Base-by-base conservation (phyloP, 2,329 filamentous ascomycete species). In the Bipolaris sorokiniana region DNA sequence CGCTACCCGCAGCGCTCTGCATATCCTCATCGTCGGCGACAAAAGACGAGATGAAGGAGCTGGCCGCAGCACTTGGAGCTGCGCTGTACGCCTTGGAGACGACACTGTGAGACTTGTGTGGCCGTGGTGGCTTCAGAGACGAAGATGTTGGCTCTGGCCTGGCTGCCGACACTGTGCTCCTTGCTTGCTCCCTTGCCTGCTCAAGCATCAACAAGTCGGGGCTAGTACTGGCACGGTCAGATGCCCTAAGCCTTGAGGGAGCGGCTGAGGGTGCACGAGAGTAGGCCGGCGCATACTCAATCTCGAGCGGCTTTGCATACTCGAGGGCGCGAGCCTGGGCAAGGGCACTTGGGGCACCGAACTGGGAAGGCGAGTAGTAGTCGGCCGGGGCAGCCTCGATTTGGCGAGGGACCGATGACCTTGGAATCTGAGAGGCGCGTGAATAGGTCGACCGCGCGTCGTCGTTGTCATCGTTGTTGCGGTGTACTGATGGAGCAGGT, bases 311-410 rank as follows among this genome's bases (percentile, higher is more conserved):
- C 45, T 34, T 23, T 22, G 45, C 31, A 31, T 48, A 48, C 31
- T 48, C 45, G 31, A 48, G 20, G 18, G 45, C 45, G 31, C 45
- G 45, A 22, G 45, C 45, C 31, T 48, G 45, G 15, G 45, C 45
- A 18, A 48, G 45, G 18, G 45, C 45, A 37, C 45, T 71, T 31
- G 68, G 70, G 26, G 73, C 59, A 20, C 63, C 61, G 16, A 70
- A 72, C 3, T 72, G 70, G 18, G 70, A 69, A n/a, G 71, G 73
- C 34, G 70, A 67, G 47, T 75, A 70, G 51, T 74, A 74, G 56
- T 70, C 73, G 15, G 63, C 63, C 2, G 74, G 72, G 13, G 75
- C 73, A 3, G 76, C 71, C 61, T 80, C 78, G 50, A 81, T 78
- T 42, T 79, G 76, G 41, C 58, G 55, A 34, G 58, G 62, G 45